Percentiles rank a stretch among this genome's conserved stretches.
Evolutionary conservation across 371 early-diverging fungal genomes (phyloP).

Genomic region (Circinella minor): DNA sequence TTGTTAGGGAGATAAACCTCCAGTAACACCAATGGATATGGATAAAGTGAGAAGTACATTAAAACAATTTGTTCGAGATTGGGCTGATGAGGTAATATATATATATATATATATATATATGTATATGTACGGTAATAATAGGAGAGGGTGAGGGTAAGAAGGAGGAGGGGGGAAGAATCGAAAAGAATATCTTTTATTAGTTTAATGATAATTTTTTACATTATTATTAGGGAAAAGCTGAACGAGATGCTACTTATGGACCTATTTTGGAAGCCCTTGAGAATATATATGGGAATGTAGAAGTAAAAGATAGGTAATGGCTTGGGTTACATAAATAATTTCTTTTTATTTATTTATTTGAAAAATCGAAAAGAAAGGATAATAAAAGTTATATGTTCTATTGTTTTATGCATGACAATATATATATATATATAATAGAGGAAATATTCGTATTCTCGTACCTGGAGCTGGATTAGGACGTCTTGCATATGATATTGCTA

Average conservation of each 20-base stretch:
- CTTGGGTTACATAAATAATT: background rate
- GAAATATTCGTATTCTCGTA: slow-evolving; percentile 70
- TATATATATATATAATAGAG: slow-evolving; percentile 34
- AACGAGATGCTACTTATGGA: slow-evolving; percentile 80
- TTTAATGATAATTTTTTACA: slow-evolving; percentile 14
- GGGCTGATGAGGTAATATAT: slow-evolving; percentile 71
- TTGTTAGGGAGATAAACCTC: slow-evolving; percentile 35
- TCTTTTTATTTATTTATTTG: too few species aligned
- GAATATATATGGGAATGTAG: slow-evolving; percentile 46
- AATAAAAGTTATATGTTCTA: too few species aligned
- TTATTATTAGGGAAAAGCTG: slow-evolving; percentile 66
- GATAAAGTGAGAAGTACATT: slow-evolving; percentile 89
- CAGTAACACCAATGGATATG: slow-evolving; percentile 75
- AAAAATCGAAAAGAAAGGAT: too few species aligned
- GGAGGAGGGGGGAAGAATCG: background rate
- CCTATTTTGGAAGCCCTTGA: slow-evolving; percentile 82
- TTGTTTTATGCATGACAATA: background rate
- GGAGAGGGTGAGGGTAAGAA: background rate
- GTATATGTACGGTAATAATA: too few species aligned
- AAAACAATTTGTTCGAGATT: slow-evolving; percentile 93
- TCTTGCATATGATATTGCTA: slow-evolving; percentile 85
- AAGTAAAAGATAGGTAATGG: slow-evolving; percentile 45
- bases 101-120: background rate
- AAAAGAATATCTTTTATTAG: background rate
- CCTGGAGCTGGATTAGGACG: slow-evolving; percentile 94